Conservation (phyloP, 2,329 filamentous ascomycete species). For the Fusarium torulosum region DNA sequence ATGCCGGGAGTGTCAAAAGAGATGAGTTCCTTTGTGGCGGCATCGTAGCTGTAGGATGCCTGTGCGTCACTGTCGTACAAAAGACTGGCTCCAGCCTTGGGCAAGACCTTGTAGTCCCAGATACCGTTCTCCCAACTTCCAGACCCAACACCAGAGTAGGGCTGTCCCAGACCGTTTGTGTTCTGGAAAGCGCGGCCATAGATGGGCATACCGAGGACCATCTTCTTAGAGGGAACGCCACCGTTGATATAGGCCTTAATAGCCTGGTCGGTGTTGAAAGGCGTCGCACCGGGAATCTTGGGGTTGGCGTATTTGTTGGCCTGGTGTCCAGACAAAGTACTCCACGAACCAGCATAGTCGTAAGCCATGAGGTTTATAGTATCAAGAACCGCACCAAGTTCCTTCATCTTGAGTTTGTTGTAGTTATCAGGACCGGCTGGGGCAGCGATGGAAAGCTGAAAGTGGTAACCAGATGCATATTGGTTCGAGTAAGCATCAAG, state of each 20-base stretch:
- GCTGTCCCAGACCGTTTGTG: slow-evolving; percentile 40
- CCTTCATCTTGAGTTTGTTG: slow-evolving; percentile 59
- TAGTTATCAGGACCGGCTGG: slow-evolving; percentile 64
- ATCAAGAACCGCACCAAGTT: slow-evolving; percentile 64
- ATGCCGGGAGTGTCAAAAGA: slow-evolving; percentile 76
- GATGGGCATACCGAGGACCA: slow-evolving; percentile 82
- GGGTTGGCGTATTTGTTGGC: slow-evolving; percentile 74
- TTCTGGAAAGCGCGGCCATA: slow-evolving; percentile 78
- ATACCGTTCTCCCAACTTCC: slow-evolving; percentile 80
- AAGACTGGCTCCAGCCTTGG: slow-evolving; percentile 69
- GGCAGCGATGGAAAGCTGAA: slow-evolving; percentile 64
- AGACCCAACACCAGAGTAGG: slow-evolving; percentile 68
- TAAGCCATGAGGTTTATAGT: slow-evolving; percentile 78
- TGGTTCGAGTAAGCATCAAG: slow-evolving; percentile 61
- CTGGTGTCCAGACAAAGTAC: slow-evolving; percentile 71
- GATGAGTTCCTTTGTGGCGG: slow-evolving; percentile 70
- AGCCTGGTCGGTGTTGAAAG: slow-evolving; percentile 75
- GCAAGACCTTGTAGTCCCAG: slow-evolving; percentile 85
- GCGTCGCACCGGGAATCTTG: slow-evolving; percentile 68
- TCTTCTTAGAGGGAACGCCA: slow-evolving; percentile 72
- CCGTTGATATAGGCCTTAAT: slow-evolving; percentile 72
- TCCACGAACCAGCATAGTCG: slow-evolving; percentile 79
- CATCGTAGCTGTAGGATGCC: slow-evolving; percentile 79
- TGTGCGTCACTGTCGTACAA: slow-evolving; percentile 67
- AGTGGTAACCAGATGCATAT: slow-evolving; percentile 58